These are phyloP conservation scores for Didymella segeticola DNA, from an alignment of 2,329 filamentous ascomycete genomes.

Conservation along the genomic window DNA sequence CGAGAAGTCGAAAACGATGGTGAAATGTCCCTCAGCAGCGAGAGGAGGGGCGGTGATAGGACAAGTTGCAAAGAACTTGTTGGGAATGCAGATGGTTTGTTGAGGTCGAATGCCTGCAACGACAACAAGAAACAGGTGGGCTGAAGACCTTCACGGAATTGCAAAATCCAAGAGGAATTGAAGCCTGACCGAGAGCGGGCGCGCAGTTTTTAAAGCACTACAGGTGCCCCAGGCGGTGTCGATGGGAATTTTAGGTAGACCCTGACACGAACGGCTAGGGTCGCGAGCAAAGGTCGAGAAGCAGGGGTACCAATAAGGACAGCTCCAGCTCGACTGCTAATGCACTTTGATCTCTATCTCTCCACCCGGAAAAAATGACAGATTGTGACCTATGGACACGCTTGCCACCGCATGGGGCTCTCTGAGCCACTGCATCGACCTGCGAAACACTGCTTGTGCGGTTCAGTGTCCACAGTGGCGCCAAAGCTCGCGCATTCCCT, in stretches of 20 bases:
- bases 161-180: constrained; percentile 27
- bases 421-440: constrained; percentile 24
- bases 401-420: constrained; percentile 35
- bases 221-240: constrained; percentile 32
- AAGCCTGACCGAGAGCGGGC: constrained; percentile 16
- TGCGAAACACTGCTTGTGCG: constrained; percentile 13
- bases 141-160: constrained; percentile 20
- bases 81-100: constrained; percentile 33
- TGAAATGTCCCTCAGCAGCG: not conserved
- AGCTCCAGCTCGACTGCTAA: constrained; percentile 25
- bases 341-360: constrained; percentile 17
- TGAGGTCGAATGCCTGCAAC: constrained; percentile 23
- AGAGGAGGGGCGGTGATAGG: constrained; percentile 13
- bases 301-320: constrained; percentile 21
- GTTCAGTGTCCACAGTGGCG: constrained; percentile 16
- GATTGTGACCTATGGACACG: constrained; percentile 12
- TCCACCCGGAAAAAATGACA: constrained; percentile 27
- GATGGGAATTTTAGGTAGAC: constrained; percentile 30
- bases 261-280: constrained; percentile 25
- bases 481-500: constrained; percentile 13
- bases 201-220: constrained; percentile 15
- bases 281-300: constrained; percentile 25
- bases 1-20: constrained; percentile 6
- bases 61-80: constrained; percentile 29
- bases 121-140: constrained; percentile 13